Percentiles rank a stretch among this genome's conserved stretches.
Evolutionary conservation across 345 rosid genomes (phyloP).

Genomic region (Populus davidiana): DNA sequence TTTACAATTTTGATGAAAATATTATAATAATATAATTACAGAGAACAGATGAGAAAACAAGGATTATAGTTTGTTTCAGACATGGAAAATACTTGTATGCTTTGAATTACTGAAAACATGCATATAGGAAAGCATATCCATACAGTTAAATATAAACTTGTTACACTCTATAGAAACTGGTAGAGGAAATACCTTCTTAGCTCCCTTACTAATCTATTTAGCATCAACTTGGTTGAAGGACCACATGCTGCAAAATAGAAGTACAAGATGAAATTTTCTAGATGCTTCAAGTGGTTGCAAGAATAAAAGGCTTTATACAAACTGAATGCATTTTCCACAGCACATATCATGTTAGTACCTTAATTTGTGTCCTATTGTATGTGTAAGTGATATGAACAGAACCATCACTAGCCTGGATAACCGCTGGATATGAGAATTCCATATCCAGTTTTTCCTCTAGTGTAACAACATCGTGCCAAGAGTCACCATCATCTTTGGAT

Average conservation of each 20-base stretch:
- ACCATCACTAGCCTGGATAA: conserved; percentile 74
- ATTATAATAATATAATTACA: not conserved
- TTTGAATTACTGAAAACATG: not conserved
- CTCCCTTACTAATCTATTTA: not conserved
- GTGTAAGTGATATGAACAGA: conserved; percentile 82
- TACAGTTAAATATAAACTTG: not conserved
- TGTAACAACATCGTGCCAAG: conserved; percentile 67
- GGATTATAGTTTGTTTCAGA: not conserved
- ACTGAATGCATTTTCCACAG: not conserved
- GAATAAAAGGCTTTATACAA: not conserved
- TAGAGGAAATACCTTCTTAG: conserved; percentile 21
- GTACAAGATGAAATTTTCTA: not conserved
- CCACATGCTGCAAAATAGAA: conserved; percentile 46
- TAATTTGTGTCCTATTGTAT: conserved; percentile 79
- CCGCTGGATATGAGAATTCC: conserved; percentile 93
- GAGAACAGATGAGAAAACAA: not conserved
- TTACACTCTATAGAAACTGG: not conserved
- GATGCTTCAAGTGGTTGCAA: conserved; percentile 1
- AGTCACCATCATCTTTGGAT: conserved; percentile 71
- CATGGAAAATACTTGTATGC: not conserved
- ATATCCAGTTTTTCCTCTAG: conserved; percentile 59
- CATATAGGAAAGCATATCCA: not conserved
- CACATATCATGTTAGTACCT: conserved; percentile 40
- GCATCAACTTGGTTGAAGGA: conserved; percentile 43
- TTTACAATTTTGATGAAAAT: not conserved